Percentiles rank a stretch among this genome's conserved stretches.
These are phyloP conservation scores for Candida takata DNA, from an alignment of 805 yeast species.

Conservation along the genomic window DNA sequence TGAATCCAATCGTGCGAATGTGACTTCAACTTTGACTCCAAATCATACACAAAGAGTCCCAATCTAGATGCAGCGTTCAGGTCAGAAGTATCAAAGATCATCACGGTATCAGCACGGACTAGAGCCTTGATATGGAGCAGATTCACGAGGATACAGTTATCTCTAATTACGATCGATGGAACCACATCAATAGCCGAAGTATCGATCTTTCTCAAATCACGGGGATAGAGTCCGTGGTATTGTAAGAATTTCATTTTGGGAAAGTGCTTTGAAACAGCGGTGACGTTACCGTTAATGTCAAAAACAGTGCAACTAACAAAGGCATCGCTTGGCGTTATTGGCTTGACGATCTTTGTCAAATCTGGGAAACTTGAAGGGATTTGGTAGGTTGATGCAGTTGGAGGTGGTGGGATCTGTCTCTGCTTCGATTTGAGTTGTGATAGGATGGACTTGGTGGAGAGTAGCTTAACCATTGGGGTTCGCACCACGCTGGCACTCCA, in stretches of 20 bases:
- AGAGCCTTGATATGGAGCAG: conserved; percentile 84
- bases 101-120: conserved; percentile 70
- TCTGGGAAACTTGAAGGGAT: conserved; percentile 13
- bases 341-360: conserved; percentile 23
- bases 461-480: not conserved
- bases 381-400: conserved; percentile 6
- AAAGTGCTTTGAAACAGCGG: conserved; percentile 71
- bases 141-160: conserved; percentile 70
- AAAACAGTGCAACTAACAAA: conserved; percentile 73
- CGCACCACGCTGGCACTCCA: no score
- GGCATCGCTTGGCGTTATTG: conserved; percentile 37
- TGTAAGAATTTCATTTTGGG: conserved; percentile 71
- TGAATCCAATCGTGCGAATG: conserved; percentile 33
- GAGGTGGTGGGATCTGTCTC: conserved; percentile 4
- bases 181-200: conserved; percentile 73
- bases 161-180: conserved; percentile 81
- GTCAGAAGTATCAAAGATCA: conserved; percentile 65
- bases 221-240: conserved; percentile 69
- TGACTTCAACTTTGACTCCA: conserved; percentile 61
- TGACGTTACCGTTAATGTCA: conserved; percentile 65
- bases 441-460: not conserved
- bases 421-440: not conserved
- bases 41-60: conserved; percentile 77
- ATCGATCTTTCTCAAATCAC: conserved; percentile 81
- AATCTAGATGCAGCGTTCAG: conserved; percentile 56